These are phyloP conservation scores for Oldenlandia corymbosa DNA, from an alignment of 257 asterid species.

Conservation along the genomic window DNA sequence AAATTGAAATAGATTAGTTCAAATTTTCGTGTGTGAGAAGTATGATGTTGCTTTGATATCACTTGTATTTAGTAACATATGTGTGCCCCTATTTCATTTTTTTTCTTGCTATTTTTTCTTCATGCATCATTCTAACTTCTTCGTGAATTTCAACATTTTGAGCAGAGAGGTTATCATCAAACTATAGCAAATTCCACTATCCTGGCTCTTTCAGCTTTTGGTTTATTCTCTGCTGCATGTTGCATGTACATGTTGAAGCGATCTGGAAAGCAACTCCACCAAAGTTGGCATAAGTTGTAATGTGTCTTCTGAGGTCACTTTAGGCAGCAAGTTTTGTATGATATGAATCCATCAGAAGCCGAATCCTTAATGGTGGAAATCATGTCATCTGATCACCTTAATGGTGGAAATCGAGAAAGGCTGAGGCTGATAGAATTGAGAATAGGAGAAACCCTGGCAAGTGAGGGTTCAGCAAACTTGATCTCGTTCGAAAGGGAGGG, in stretches of 20 bases:
- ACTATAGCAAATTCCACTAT: conserved; percentile 57
- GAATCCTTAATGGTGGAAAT: too few relatives aligned
- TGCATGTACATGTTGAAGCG: conserved; percentile 68
- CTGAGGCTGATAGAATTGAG: not conserved
- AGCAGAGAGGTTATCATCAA: conserved; percentile 62
- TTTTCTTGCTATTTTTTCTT: not conserved
- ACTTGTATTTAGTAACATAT: not conserved
- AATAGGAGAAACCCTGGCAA: not conserved
- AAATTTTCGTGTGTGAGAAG: not conserved
- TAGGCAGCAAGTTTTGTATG: not conserved
- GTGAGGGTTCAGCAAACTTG: not conserved
- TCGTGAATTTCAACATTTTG: not conserved
- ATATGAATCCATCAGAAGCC: not conserved
- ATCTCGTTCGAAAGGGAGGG: conserved; percentile 3
- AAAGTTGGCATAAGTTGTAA: conserved; percentile 53
- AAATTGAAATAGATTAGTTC: not conserved
- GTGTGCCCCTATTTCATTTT: not conserved
- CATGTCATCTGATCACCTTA: not conserved
- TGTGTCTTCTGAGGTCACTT: not conserved
- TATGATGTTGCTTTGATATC: not conserved
- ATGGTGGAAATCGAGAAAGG: conserved; percentile 7
- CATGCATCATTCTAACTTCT: not conserved
- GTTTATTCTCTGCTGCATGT: conserved; percentile 65
- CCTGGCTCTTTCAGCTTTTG: conserved; percentile 42
- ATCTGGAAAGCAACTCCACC: conserved; percentile 71